phyloP scores from a whole-genome alignment of 1,284 basidiomycete genomes.

The Heliocybe sulcata region DNA sequence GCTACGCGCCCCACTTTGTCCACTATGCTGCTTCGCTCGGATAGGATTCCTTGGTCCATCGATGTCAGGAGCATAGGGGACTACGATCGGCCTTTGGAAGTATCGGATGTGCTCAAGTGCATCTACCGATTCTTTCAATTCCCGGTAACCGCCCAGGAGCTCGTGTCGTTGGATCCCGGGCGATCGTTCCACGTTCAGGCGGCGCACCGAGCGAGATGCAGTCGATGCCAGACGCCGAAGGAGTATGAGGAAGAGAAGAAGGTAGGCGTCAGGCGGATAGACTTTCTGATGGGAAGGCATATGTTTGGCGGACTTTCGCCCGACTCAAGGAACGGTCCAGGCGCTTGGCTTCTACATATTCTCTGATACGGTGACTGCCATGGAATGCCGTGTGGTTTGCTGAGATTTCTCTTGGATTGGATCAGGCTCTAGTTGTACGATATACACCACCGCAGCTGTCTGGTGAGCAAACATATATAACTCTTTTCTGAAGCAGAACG shows the following conservation, averaged over 20 bases:
- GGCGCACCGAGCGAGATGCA: not conserved
- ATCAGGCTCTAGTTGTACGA: not conserved
- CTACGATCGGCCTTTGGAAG: not conserved
- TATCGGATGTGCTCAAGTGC: not conserved
- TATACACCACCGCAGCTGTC: too few relatives aligned
- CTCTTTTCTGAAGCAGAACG: too few relatives aligned
- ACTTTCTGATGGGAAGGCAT: not conserved
- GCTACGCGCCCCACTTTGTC: not conserved
- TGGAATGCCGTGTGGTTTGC: too few relatives aligned
- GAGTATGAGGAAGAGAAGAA: not conserved
- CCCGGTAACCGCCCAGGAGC: not conserved
- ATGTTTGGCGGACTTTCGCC: not conserved
- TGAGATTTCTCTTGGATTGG: not conserved
- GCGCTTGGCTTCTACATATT: not conserved
- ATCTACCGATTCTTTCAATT: not conserved
- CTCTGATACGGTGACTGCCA: not conserved
- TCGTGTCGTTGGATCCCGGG: not conserved
- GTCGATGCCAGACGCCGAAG: not conserved
- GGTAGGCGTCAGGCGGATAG: not conserved
- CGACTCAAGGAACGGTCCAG: not conserved
- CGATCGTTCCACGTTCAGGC: not conserved
- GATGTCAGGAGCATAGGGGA: not conserved
- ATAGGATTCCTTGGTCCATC: not conserved
- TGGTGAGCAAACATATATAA: too few relatives aligned
- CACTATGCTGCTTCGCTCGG: not conserved